phyloP scores from a whole-genome alignment of 306 rosid genomes.

The Oxytropis ochrocephala region DNA sequence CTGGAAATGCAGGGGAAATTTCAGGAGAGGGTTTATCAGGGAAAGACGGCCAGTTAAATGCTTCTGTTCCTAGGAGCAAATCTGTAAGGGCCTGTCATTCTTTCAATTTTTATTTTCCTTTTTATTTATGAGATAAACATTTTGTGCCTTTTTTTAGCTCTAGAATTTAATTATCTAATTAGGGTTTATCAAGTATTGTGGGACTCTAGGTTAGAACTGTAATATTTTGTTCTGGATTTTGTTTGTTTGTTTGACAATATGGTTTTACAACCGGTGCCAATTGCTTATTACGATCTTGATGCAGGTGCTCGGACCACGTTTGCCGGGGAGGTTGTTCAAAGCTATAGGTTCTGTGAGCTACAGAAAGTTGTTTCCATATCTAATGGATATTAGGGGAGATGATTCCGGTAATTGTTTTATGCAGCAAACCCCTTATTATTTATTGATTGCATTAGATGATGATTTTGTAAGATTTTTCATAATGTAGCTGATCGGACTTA shows the following conservation, averaged over 20 bases:
- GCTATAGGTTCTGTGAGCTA: slow-evolving; percentile 70
- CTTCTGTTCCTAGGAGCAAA: slow-evolving; percentile 22
- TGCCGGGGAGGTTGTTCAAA: slow-evolving; percentile 53
- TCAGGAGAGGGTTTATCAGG: background rate
- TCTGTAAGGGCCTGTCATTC: slow-evolving; percentile 22
- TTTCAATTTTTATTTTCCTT: background rate
- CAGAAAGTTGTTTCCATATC: slow-evolving; percentile 60
- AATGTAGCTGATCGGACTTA: slow-evolving; percentile 1
- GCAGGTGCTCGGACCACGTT: slow-evolving; percentile 52
- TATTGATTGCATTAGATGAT: background rate
- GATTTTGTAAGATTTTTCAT: background rate
- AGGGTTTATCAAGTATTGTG: background rate
- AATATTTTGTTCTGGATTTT: background rate
- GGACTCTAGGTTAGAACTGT: background rate
- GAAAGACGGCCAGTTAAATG: background rate
- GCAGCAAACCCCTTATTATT: background rate
- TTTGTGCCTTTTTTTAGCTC: background rate
- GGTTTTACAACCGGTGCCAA: background rate
- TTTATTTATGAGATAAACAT: background rate
- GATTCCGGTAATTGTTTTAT: slow-evolving; percentile 31
- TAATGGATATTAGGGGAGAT: slow-evolving; percentile 29
- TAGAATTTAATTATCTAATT: background rate
- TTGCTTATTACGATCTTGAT: slow-evolving; percentile 18
- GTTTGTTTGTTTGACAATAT: background rate
- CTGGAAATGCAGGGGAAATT: background rate